Evolutionary conservation across 371 early-diverging fungal species (phyloP), one percentile per base, ranked within the genome.

Genomic region (Lichtheimia ornata): DNA sequence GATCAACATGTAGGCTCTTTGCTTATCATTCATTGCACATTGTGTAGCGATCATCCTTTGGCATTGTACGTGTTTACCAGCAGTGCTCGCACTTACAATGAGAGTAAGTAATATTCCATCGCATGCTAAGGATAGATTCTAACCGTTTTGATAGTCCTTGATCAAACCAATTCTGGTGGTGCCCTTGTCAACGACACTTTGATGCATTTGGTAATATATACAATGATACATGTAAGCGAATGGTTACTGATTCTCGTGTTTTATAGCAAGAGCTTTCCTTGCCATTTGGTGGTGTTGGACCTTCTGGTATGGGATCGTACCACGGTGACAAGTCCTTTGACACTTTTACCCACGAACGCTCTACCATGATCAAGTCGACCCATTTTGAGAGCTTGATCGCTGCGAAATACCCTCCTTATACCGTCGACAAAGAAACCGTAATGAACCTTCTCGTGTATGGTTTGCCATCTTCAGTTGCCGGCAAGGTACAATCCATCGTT

Each of bases 281-380:
- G 50, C 96, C 97, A 14, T 95, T 95, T 73, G 94, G 94, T 41
- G 97, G 96, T 18, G 84, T 91, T 9, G 96, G 96, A 0, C 73
- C 85, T 2, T 89, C 90, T n/a, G 97, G 97, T 14, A 79, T 87
- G 62, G 96, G 96, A 56, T 67, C 72, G 40, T 95, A 95, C 70
- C 92, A 91, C 44, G 96, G 95, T 59, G 76, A 79, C 56, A 70
- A 76, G 52, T 91, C 94, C 20, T 91, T 95, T 65, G 81, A 88
- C 20, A 79, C 85, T 4, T 92, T 94, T 67, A 82, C 86, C 20
- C 89, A 91, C 58, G 81, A 84, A 41, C 80, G 90, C 27, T 56
- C 81, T 27, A 72, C 82, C 4, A 73, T 85, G 72, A 68, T 82
- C 69, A 82, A 81, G 68, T 63, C 72, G 2, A 70, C 77, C 58